Base-by-base conservation (phyloP, 495 filamentous ascomycete genomes). In the Bryoglossum gracile region DNA sequence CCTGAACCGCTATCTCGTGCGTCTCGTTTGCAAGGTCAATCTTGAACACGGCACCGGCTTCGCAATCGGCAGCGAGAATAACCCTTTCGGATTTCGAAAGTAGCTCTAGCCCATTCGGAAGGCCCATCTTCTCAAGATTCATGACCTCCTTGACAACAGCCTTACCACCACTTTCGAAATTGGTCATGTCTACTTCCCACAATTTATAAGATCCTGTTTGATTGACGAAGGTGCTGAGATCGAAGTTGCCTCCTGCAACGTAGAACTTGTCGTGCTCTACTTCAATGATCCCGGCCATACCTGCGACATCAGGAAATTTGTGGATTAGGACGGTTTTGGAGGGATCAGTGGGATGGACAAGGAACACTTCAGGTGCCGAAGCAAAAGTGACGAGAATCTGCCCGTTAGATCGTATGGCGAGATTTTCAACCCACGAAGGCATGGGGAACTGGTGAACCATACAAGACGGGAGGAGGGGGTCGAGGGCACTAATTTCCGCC, bases 341-440 rank as follows among this genome's bases (percentile, higher is more conserved):
- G 57, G 14, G n/a, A 50, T 11, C 65, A 34, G 4, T 11, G 1
- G 52, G 52, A 13, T 46, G 18, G 57, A 63, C 39, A 51, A 67
- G 46, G 65, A 49, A 8, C 50, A 62, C 3, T 59, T 65, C 48
- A 4, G 50, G 53, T 23, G 63, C 37, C 4, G 41, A 51, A 10
- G 68, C 60, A 8, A 63, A 55, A 10, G 69, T 74, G 23, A 71
- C 43, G 21, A 76, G 62, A 1, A 76, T 57, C 18, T 69, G 49
- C 42, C 71, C 67, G 53, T 76, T 72, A 2, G 67, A 54, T 10
- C 70, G 70, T 34, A 73, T 60, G 28, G 62, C 64, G 35, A 72
- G 61, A 57, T 73, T 73, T 35, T 74, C 70, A 47, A 72, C 51
- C 56, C 60, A 64, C 2, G 58, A 59, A 0, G 53, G 61, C 8